phyloP scores from a whole-genome alignment of 225 moss, liverwort and hornwort genomes.

The Asterella californica region DNA sequence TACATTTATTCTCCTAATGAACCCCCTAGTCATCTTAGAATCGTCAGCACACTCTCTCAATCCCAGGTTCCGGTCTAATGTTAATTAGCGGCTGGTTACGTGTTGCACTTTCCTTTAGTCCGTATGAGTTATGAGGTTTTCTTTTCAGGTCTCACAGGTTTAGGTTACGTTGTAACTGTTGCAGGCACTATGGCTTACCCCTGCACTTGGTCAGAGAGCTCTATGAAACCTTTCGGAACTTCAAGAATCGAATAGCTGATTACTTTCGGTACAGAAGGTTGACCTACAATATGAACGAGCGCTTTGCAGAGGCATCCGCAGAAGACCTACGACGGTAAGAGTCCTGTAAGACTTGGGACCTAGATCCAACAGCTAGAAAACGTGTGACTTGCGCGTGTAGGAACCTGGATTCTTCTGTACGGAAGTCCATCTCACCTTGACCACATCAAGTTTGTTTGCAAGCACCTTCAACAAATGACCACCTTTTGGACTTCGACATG shows the following conservation, averaged over 20 bases:
- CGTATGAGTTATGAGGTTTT: background rate
- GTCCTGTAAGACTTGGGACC: constrained; percentile 39
- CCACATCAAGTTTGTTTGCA: no score
- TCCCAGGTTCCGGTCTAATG: no score
- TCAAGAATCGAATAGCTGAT: constrained; percentile 82
- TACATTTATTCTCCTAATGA: no score
- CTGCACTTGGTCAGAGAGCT: constrained; percentile 92
- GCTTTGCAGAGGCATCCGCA: constrained; percentile 74
- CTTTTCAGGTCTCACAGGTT: background rate
- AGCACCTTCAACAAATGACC: no score
- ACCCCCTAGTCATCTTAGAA: no score
- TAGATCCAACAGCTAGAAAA: background rate
- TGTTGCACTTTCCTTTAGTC: no score
- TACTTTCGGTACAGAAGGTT: constrained; percentile 82
- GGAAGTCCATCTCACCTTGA: no score
- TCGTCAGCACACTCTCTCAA: no score
- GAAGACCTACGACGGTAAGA: constrained; percentile 83
- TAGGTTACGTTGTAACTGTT: background rate
- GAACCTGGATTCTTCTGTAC: background rate
- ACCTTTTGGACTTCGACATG: no score
- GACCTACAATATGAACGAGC: constrained; percentile 91
- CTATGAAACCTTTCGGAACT: constrained; percentile 85
- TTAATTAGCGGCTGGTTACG: no score
- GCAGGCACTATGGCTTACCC: constrained; percentile 84
- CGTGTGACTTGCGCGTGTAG: background rate